These are phyloP conservation scores for Kitagawia praeruptora DNA, from an alignment of 129 eudicot species.

Conservation along the genomic window DNA sequence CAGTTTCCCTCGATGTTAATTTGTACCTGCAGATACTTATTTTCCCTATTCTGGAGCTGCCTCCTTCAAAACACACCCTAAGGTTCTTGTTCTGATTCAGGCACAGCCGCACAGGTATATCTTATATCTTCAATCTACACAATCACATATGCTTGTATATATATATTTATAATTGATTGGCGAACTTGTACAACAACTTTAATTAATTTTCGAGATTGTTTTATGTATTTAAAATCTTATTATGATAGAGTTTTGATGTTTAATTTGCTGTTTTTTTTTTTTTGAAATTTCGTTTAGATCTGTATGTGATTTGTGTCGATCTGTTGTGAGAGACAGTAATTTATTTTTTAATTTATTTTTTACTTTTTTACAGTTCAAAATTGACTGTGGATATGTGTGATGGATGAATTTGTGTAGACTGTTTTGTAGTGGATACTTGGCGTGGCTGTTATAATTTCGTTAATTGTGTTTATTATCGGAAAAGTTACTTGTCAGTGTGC, in stretches of 20 bases:
- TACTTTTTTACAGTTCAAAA: neutral
- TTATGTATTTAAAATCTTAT: neutral
- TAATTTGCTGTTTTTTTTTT: neutral
- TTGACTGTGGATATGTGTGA: neutral
- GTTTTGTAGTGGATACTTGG: neutral
- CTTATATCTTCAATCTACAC: neutral
- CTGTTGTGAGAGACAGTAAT: neutral
- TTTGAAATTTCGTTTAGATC: neutral
- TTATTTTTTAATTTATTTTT: neutral
- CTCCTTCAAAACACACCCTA: neutral
- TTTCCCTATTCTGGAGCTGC: neutral
- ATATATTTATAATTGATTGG: neutral
- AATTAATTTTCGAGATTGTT: no score
- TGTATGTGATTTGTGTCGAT: neutral
- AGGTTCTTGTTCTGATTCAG: neutral
- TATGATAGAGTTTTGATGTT: neutral
- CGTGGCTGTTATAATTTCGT: neutral
- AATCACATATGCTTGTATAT: neutral
- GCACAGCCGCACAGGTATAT: neutral
- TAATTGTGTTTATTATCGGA: neutral
- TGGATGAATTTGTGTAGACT: neutral
- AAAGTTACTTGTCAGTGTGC: neutral
- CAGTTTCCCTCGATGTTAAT: no score
- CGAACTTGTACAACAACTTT: neutral
- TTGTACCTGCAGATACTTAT: neutral